Evolutionary conservation across 495 filamentous ascomycete species (phyloP), one percentile per base, ranked within the genome.

Genomic region (Podospora pseudocomata): DNA sequence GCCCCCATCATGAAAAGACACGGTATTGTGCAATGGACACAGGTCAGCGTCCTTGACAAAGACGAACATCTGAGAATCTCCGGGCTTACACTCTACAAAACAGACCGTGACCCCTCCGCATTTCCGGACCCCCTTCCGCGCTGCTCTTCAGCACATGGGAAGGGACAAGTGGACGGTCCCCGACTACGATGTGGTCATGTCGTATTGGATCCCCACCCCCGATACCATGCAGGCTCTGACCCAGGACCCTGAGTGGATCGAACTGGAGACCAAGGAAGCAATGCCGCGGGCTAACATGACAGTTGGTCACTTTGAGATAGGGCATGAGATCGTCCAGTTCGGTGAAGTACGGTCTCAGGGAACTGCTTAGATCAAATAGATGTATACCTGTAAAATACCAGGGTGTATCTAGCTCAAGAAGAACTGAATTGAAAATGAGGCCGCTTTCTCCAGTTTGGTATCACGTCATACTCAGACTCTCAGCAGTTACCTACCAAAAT

Each of bases 1-100:
- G 57, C 32, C 16, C 66, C 66, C 5, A 19, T 68, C 32, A 68
- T 68, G 59, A 68, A 64, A 34, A 62, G 54, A 34, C 66, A 68
- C 34, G 66, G 66, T 6, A 53, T 68, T 28, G 58, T 68, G n/a
- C 58, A 68, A 19, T 68, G 66, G 66, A 57, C 66, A 27, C 58
- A 68, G 66, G 66, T 68, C 56, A n/a, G 16, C 27, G 3, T 23
- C n/a, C 27, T 64, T 27, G 55, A 20, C 7, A 49, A 49, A 9
- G 7, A 11, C 15, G 13, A 49, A 49, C 6, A 49, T 13, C 5
- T 49, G 6, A 49, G 13, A 49, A 16, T 2, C 9, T 9, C 13
- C 13, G 3, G 3, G 39, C 39, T 49, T 49, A 49, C 39, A 32
- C 30, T 4, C 39, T 49, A 49, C 39, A 53, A 19, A 19, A 56